phyloP scores from a whole-genome alignment of 2,329 filamentous ascomycete genomes.

The Alternaria infectoria region DNA sequence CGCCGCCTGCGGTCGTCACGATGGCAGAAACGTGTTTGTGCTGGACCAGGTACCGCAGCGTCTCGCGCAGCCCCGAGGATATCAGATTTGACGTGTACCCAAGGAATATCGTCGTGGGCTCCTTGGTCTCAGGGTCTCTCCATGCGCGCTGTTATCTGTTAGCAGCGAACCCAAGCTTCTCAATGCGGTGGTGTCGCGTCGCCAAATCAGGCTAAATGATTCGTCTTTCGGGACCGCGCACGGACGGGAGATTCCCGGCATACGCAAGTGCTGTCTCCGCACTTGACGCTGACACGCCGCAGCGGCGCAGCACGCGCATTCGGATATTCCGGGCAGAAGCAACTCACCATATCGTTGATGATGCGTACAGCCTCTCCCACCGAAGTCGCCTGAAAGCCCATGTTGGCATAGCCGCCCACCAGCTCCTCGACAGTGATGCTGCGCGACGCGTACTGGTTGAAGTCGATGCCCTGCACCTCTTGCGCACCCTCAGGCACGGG shows the following conservation, averaged over 20 bases:
- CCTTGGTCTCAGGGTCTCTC: slow-evolving; percentile 78
- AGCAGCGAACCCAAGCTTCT: slow-evolving; percentile 33
- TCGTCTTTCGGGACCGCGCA: slow-evolving; percentile 28
- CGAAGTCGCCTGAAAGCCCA: slow-evolving; percentile 83
- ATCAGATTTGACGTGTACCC: slow-evolving; percentile 98
- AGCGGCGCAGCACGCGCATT: slow-evolving; percentile 14
- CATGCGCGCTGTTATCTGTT: slow-evolving; percentile 69
- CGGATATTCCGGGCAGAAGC: slow-evolving; percentile 13
- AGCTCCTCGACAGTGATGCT: slow-evolving; percentile 87
- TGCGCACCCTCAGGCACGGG: slow-evolving; percentile 79
- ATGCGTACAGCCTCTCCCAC: slow-evolving; percentile 88
- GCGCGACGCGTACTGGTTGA: slow-evolving; percentile 76
- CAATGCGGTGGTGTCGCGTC: slow-evolving; percentile 28
- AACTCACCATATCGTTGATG: slow-evolving; percentile 88
- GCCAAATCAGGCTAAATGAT: slow-evolving; percentile 43
- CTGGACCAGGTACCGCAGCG: slow-evolving; percentile 89
- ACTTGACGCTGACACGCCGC: slow-evolving; percentile 17
- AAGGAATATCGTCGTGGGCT: slow-evolving; percentile 90
- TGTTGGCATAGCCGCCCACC: slow-evolving; percentile 78
- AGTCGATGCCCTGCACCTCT: slow-evolving; percentile 89
- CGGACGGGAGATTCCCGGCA: slow-evolving; percentile 24
- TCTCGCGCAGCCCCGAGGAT: slow-evolving; percentile 90
- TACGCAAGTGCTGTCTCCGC: slow-evolving; percentile 27
- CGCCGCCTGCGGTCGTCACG: slow-evolving; percentile 91
- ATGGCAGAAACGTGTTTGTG: slow-evolving; percentile 92